A percentile compares a stretch with the other conserved stretches of the same genome.
Evolutionary conservation across 2,329 filamentous ascomycete genomes (phyloP).

Genomic region (Pseudocercospora musae): DNA sequence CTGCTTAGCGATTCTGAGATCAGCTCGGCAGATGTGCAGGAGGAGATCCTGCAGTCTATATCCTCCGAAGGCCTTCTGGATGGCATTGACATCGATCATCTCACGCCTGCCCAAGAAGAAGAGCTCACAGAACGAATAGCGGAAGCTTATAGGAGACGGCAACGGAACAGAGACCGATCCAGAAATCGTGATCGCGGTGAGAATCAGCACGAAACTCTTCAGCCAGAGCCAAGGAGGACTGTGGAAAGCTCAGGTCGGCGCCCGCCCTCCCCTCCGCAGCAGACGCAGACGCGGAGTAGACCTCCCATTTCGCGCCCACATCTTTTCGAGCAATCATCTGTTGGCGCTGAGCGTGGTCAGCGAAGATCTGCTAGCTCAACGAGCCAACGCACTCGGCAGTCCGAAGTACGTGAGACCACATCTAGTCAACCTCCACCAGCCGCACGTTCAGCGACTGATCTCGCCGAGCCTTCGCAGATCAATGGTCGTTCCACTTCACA

Average conservation of each 20-base stretch:
- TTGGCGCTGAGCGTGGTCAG: constrained; percentile 31
- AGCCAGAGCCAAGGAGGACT: neutral
- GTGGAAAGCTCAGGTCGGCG: constrained; percentile 3
- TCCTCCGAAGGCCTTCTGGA: constrained; percentile 83
- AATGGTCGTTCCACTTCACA: constrained; percentile 8
- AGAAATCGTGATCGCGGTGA: constrained; percentile 24
- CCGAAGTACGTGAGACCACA: constrained; percentile 43
- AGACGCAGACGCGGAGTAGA: constrained; percentile 31
- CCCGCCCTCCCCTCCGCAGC: constrained; percentile 25
- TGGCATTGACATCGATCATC: constrained; percentile 82
- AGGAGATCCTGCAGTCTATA: constrained; percentile 85
- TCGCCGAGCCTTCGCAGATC: constrained; percentile 42
- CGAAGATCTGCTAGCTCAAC: constrained; percentile 45
- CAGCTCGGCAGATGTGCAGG: constrained; percentile 74
- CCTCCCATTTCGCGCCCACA: constrained; percentile 49
- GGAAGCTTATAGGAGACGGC: constrained; percentile 76
- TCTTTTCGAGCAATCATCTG: constrained; percentile 42
- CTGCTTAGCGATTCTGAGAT: constrained; percentile 77
- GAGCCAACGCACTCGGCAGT: constrained; percentile 29
- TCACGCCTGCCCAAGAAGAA: constrained; percentile 80
- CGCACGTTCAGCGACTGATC: constrained; percentile 64
- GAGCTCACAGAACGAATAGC: constrained; percentile 88
- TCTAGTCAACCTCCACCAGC: constrained; percentile 43
- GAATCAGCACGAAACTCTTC: constrained; percentile 2
- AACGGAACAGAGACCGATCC: constrained; percentile 51